These are phyloP conservation scores for Poronia punctata DNA, from an alignment of 495 filamentous ascomycete species.

Conservation along the genomic window DNA sequence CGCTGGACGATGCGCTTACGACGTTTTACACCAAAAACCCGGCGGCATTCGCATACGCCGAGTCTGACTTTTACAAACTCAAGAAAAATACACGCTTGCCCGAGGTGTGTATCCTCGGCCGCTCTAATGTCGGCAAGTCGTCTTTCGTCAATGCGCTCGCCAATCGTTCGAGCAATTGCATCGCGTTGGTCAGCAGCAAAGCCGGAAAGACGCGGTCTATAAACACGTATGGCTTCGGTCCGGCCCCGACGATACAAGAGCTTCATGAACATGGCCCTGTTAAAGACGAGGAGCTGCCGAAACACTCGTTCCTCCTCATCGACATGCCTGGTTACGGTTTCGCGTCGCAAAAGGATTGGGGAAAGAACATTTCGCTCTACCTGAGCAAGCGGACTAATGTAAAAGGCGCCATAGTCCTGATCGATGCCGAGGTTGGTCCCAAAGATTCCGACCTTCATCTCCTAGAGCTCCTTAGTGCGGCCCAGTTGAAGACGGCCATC, in stretches of 20 bases:
- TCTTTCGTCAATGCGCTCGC: slow-evolving; percentile 80
- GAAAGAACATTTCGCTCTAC: slow-evolving; percentile 80
- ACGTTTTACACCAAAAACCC: slow-evolving; percentile 55
- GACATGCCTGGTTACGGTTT: slow-evolving; percentile 96
- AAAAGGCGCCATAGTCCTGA: slow-evolving; percentile 71
- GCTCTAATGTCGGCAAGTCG: slow-evolving; percentile 90
- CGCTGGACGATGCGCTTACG: slow-evolving; percentile 38
- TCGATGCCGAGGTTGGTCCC: slow-evolving; percentile 75
- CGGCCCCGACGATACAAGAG: slow-evolving; percentile 18
- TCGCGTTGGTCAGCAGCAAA: slow-evolving; percentile 61
- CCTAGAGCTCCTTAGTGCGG: slow-evolving; percentile 54
- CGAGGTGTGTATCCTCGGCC: slow-evolving; percentile 58
- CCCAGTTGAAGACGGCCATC: slow-evolving; percentile 64
- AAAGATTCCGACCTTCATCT: slow-evolving; percentile 65
- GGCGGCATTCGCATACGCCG: slow-evolving; percentile 63
- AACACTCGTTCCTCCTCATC: slow-evolving; percentile 57
- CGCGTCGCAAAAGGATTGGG: slow-evolving; percentile 71
- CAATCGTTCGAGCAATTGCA: slow-evolving; percentile 29
- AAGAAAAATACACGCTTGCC: slow-evolving; percentile 47
- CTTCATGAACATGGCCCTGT: slow-evolving; percentile 8
- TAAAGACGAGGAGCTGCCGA: slow-evolving; percentile 43
- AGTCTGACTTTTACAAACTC: slow-evolving; percentile 63
- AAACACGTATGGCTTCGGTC: slow-evolving; percentile 77
- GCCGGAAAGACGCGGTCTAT: slow-evolving; percentile 75
- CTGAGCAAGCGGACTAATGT: slow-evolving; percentile 65